Base-by-base conservation (phyloP, 2,329 filamentous ascomycete species). In the Eutypella sp. region DNA sequence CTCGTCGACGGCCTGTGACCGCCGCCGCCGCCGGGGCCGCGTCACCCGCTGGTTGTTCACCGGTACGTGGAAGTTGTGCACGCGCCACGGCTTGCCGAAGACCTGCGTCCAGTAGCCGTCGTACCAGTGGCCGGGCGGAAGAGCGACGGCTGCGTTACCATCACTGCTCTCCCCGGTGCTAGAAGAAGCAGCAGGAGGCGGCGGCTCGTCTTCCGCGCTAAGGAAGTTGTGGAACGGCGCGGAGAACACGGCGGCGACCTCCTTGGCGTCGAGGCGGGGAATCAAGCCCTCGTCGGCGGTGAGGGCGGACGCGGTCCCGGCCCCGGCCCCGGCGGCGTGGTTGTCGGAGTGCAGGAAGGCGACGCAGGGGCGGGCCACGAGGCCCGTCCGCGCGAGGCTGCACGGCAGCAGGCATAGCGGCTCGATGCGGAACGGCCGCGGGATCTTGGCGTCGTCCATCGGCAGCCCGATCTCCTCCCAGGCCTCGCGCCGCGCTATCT, bases 21-120 rank as follows among this genome's bases (percentile, higher is more conserved):
- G 29, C 6, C 11, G 29, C 6, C 11, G 29, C 6, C 57, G 48
- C 41, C 49, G 53, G 0, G 85, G 82, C 64, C 78, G 82, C 9
- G 80, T 76, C 18, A 91, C 85, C 20, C 70, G 77, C 67, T 88
- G 83, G 58, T 84, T 79, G 44, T 78, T 78, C 29, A 91, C 80
- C 2, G 89, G 91, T 22, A 96, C 90, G 69, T 88, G 87, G 69
- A 96, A 97, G 67, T 92, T 91, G 67, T 96, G 92, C 75, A 95
- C 76, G 56, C 76, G 70, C 92, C 91, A 97, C n/a, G 78, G 77
- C 42, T 74, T 72, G 52, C 85, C 80, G 64, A 93, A 82, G 83
- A 85, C 96, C 52, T 82, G 73, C 44, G 83, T 80, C 92, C 92
- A 96, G 24, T 69, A 71, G 8, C 92, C 92, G 47, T 85, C 76